Base-by-base conservation (phyloP, 2,329 filamentous ascomycete genomes). In the Trichoderma sp. region DNA sequence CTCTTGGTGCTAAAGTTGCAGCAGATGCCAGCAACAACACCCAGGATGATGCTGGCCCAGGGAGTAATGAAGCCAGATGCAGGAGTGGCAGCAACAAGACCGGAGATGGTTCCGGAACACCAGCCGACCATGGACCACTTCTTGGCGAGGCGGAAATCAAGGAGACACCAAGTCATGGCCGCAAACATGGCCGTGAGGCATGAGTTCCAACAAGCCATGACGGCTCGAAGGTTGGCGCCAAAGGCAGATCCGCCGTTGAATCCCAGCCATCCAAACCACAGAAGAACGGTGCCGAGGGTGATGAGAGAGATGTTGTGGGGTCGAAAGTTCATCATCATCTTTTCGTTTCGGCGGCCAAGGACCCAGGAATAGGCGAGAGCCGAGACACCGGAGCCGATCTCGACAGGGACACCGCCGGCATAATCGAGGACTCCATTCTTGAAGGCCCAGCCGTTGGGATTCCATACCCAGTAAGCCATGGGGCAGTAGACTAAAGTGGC, bases 271-370 rank as follows among this genome's bases (percentile, higher is more conserved):
- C 96, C 96, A 77, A 98, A 98, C 94, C 94, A 98, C 68, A 99
- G 93, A 75, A 99, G 88, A 73, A 97, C 88, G 4, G 96, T 98
- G 72, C 96, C 96, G 75, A 98, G 90, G 0, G 96, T 94, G 82
- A 99, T 97, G 77, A 98, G 88, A 6, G 94, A 97, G 73, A 98
- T 96, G 84, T 99, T 99, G 86, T 99, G 96, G 21, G 96, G 96
- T 74, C 96, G 93, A 88, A 98, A 98, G 87, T 98, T 98, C 82
- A 97, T 89, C 93, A 98, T 97, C 94, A 98, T 97, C 84, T 94
- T 96, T 84, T 98, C 95, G 83, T 97, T 96, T 74, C 96, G 93
- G 77, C 94, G 92, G 74, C 96, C 96, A 70, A 99, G 91, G 46
- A 97, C 90, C 92, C 93, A 91, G 2, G 94, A 97, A 84, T 98